Base-by-base conservation (phyloP, 495 filamentous ascomycete species). In the Daldinia vernicosa region DNA sequence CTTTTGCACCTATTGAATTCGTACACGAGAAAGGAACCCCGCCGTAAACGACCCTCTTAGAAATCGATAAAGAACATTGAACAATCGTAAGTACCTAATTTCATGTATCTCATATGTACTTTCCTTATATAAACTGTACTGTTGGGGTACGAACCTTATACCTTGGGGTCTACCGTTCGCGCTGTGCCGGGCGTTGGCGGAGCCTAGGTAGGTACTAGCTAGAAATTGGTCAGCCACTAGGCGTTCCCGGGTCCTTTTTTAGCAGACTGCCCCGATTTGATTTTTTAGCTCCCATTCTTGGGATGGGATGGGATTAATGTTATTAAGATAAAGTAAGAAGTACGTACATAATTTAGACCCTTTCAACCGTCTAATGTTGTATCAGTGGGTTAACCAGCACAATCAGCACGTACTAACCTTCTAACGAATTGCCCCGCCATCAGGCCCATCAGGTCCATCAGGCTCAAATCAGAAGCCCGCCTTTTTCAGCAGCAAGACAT, bases 21-120 rank as follows among this genome's bases (percentile, higher is more conserved):
- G 61, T 73, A 66, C 70, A 73, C 70, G 70, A 73, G 62, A 58
- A 62, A 59, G 56, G 26, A 69, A 55, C 70, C 70, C 70, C 70
- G 70, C 70, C 37, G 53, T 66, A 39, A 50, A 35, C 39, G 66
- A 62, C 57, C 70, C 66, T 66, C 57, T 69, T 54, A 35, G 27
- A 30, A 53, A 53, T 53, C 24, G 27, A 28, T 53, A 53, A 28
- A 27, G 24, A 27, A 9, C 6, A 50, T 24, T 24, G 26, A 28
- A 15, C 26, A 17, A 24, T n/a, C 17, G 50, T 53, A 53, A 53
- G 50, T 53, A 53, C 24, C 50, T 53, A 35, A 14, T 4, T 35
- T 4, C n/a, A n/a, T n/a, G n/a, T n/a, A 11, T 35, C 11, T 11
- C 0, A n/a, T 11, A 7, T 6, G 50, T 53, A 53, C 26, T 14